Evolutionary conservation across 345 rosid species (phyloP), one percentile per base, ranked within the genome.

Genomic region (Gossypium rotundifolium): DNA sequence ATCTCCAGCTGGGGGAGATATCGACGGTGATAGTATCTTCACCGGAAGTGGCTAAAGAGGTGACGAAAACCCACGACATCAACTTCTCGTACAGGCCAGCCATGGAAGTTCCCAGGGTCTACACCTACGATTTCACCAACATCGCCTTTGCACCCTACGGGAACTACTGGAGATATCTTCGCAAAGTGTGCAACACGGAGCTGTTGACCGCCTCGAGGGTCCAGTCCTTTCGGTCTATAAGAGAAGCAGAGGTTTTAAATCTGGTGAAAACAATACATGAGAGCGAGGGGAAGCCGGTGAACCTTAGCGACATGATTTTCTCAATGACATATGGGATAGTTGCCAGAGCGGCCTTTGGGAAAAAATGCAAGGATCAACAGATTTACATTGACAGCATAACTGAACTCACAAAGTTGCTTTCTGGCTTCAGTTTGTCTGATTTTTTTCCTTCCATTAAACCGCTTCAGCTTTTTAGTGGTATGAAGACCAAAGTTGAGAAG

Each of bases 111-210:
- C n/a, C 33, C 6, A 72, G 12, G 29, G 25, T 73, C 27, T 46
- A 66, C 18, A n/a, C 53, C 17, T 78, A 73, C n/a, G 61, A 73
- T 2, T 16, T 1, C 27, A 23, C 14, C 11, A 68, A 51, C 16
- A 73, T 78, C 25, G 11, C 20, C 70, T 73, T 78, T 13, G 65
- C 74, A 7, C 71, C 71, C 9, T 66, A 66, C 17, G 71, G 71
- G 0, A 45, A 11, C 38, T 45, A 66, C 1, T 66, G 51, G 71
- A 45, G 71, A 66, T n/a, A 22, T 1, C 25, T 66, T 2, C 51
- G 54, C 6, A 66, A 66, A 45, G n/a, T 66, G 2, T 66, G 71
- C 71, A 45, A n/a, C 9, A 45, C 25, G 2, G 71, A 66, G 38
- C 71, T 66, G 14, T 45, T 66, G n/a, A 66, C 38, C 17, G 17